A percentile compares a stretch with the other conserved stretches of the same genome.
These are phyloP conservation scores for Phytophthora vignae DNA, from an alignment of 352 stramenopile species.

Conservation along the genomic window DNA sequence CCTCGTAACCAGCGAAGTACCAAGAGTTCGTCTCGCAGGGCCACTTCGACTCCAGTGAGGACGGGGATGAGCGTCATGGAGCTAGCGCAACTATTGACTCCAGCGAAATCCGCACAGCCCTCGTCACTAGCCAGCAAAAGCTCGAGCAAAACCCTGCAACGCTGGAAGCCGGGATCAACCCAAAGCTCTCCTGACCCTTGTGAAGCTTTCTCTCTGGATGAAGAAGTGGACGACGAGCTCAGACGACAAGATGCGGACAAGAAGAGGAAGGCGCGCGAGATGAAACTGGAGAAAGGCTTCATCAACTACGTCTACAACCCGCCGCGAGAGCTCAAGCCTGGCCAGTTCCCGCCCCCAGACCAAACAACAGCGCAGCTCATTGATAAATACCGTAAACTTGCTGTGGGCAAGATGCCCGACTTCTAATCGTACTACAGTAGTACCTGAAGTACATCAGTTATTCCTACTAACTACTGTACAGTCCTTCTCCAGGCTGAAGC, in stretches of 20 bases:
- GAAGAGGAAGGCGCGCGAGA: slow-evolving; percentile 16
- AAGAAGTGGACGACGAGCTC: slow-evolving; percentile 28
- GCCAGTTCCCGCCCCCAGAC: slow-evolving; percentile 64
- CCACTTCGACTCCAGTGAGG: slow-evolving; percentile 39
- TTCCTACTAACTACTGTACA: not conserved
- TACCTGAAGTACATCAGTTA: not conserved
- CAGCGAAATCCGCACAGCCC: slow-evolving; percentile 32
- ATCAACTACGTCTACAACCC: slow-evolving; percentile 65
- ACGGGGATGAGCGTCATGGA: slow-evolving; percentile 79
- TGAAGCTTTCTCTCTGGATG: slow-evolving; percentile 28
- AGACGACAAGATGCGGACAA: slow-evolving; percentile 17
- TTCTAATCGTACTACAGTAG: slow-evolving; percentile 18
- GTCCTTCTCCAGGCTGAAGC: not conserved
- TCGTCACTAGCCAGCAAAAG: slow-evolving; percentile 26
- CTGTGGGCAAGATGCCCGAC: slow-evolving; percentile 67
- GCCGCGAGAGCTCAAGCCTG: slow-evolving; percentile 51
- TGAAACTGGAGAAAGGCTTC: slow-evolving; percentile 53
- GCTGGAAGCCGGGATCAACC: slow-evolving; percentile 14
- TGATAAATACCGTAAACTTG: slow-evolving; percentile 85
- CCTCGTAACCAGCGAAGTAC: slow-evolving; percentile 29
- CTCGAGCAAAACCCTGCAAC: slow-evolving; percentile 22
- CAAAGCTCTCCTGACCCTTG: not conserved
- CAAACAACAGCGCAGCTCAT: slow-evolving; percentile 76
- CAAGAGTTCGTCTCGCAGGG: slow-evolving; percentile 21
- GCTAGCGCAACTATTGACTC: slow-evolving; percentile 59